Evolutionary conservation across 257 asterid species (phyloP), one percentile per base, ranked within the genome.

Genomic region (Leptodermis oblonga): DNA sequence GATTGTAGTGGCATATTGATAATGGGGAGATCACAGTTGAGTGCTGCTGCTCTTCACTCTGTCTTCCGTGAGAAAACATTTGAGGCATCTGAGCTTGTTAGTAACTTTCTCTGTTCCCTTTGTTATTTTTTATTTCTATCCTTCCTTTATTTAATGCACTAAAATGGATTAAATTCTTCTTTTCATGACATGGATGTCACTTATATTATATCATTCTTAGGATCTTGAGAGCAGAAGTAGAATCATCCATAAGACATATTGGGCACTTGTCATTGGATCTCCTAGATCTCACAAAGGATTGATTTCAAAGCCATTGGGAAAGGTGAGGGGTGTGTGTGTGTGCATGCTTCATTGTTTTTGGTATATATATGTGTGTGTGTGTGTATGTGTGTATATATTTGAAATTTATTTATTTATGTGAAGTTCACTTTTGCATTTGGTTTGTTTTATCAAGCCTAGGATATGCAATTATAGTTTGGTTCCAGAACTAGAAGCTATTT

Each of bases 231-330:
- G 77, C 62, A 81, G 84, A 72, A 82, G 56, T 74, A 55, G 74
- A 80, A 71, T 71, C 65, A 82, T 93, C 72, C 88, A 78, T 54
- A 93, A 89, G 88, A 89, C 76, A 67, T 93, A 93, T 75, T 86
- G 86, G 93, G 99, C 99, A 48, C 90, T 93, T 73, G 97, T 90
- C 65, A 81, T 93, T 80, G 99, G 99, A 70, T 84, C 89, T 83
- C 99, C 97, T 11, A 84, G 92, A 80, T 89, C 86, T 53, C 79
- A 70, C 5, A 77, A 81, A 73, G 96, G 97, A 74, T 23, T 83
- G 75, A 86, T 93, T 77, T 77, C 95, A 7, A 84, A 70, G 63
- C 96, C 99, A 25, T 73, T 93, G 76, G 83, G 82, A 77, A 93
- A 90, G 96, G 97, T 93, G 68, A 48, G 71, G 56, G 68, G 54